Conservation (phyloP, 805 yeast genomes). For the Candida patagonica region DNA sequence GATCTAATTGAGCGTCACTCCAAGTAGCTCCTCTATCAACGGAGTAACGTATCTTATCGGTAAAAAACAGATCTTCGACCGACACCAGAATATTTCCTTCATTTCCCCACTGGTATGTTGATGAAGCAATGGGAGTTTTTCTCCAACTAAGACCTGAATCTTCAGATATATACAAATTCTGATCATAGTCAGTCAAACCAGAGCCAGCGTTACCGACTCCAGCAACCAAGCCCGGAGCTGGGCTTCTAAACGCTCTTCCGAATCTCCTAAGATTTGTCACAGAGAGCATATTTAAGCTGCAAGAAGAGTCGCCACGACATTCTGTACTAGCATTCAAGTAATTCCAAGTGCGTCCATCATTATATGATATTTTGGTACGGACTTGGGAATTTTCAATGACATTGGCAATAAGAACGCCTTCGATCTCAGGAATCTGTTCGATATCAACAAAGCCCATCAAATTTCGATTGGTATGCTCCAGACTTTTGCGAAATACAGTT, state of each 20-base stretch:
- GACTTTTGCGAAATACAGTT: constrained; percentile 36
- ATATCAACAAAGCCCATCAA: constrained; percentile 33
- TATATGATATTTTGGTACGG: constrained; percentile 30
- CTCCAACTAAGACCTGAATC: constrained; percentile 77
- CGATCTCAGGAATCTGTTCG: constrained; percentile 41
- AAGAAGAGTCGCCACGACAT: constrained; percentile 23
- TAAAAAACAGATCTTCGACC: constrained; percentile 30
- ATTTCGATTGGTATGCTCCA: constrained; percentile 27
- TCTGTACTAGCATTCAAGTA: constrained; percentile 23
- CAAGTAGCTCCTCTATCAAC: constrained; percentile 68
- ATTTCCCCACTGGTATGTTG: constrained; percentile 59
- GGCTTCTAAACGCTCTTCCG: constrained; percentile 27
- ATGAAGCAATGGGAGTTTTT: constrained; percentile 42
- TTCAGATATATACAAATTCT: constrained; percentile 53
- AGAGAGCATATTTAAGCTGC: constrained; percentile 33
- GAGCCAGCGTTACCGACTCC: constrained; percentile 36
- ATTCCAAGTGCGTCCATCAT: constrained; percentile 33
- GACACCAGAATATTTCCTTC: constrained; percentile 66
- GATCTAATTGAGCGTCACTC: constrained; percentile 41
- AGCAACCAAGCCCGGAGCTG: constrained; percentile 36
- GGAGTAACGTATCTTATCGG: constrained; percentile 42
- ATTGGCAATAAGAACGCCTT: constrained; percentile 55
- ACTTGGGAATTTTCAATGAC: constrained; percentile 16
- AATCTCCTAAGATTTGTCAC: constrained; percentile 28
- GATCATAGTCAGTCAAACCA: constrained; percentile 19